A percentile compares a stretch with the other conserved stretches of the same genome.
Evolutionary conservation across 2,329 filamentous ascomycete genomes (phyloP).

Genomic region (Coniella lustricola): DNA sequence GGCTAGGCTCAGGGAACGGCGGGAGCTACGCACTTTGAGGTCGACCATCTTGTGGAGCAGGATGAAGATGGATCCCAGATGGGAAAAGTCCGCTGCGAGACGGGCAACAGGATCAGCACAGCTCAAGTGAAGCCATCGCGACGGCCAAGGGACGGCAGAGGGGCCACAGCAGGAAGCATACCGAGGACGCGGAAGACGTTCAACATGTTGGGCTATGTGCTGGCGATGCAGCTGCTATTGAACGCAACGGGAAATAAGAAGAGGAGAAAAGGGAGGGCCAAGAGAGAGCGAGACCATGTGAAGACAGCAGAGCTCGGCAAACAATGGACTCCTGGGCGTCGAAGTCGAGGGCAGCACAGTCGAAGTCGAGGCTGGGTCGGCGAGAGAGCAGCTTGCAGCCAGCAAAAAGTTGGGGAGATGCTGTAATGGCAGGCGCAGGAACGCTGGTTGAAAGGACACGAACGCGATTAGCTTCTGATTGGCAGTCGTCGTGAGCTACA

Average conservation of each 20-base stretch:
- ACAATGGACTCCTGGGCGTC: too few relatives aligned
- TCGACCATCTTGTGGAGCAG: conserved; percentile 94
- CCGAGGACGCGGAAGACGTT: conserved; percentile 54
- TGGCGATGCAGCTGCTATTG: conserved; percentile 1
- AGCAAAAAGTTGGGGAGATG: neutral
- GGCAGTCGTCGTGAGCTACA: conserved; percentile 21
- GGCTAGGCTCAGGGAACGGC: neutral
- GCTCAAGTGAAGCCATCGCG: conserved; percentile 11
- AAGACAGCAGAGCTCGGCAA: neutral
- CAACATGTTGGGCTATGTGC: conserved; percentile 34
- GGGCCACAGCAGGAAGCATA: conserved; percentile 25
- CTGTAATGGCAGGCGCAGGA: neutral
- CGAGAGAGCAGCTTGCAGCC: neutral
- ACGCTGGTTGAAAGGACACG: conserved; percentile 30
- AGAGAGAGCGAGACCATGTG: conserved; percentile 5
- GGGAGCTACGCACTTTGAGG: conserved; percentile 62
- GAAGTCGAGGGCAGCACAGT: too few relatives aligned
- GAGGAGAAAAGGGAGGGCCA: neutral
- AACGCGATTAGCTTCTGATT: conserved; percentile 35
- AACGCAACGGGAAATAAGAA: neutral
- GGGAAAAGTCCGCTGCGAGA: conserved; percentile 84
- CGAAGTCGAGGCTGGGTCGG: too few relatives aligned
- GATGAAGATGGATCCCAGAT: conserved; percentile 89
- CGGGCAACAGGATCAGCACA: conserved; percentile 19
- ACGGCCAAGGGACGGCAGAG: conserved; percentile 9